A percentile compares a stretch with the other conserved stretches of the same genome.
Conservation (phyloP, 495 filamentous ascomycete species). For the Neurospora sp. region DNA sequence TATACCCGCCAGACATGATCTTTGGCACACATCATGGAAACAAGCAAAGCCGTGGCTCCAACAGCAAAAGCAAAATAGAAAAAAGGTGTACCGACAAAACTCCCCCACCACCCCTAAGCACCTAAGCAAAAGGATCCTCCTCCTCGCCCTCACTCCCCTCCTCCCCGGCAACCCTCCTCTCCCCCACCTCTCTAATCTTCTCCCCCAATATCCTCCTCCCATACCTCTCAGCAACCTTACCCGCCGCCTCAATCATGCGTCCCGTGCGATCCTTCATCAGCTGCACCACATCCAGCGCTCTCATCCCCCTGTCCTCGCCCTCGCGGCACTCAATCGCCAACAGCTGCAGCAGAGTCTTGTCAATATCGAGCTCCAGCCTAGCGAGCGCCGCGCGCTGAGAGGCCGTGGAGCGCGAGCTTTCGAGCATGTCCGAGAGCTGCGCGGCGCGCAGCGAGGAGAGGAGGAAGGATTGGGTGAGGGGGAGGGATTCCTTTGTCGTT, state of each 20-base stretch:
- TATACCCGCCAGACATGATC: no score
- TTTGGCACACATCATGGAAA: no score
- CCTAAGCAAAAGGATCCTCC: neutral
- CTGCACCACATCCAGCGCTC: conserved; percentile 71
- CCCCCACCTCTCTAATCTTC: conserved; percentile 74
- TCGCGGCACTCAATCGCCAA: conserved; percentile 83
- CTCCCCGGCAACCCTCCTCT: conserved; percentile 49
- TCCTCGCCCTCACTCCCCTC: conserved; percentile 22
- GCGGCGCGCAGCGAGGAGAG: conserved; percentile 59
- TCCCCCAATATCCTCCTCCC: conserved; percentile 65
- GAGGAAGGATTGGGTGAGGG: conserved; percentile 69
- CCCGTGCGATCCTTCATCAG: conserved; percentile 71
- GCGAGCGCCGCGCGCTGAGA: conserved; percentile 59
- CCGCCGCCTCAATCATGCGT: conserved; percentile 76
- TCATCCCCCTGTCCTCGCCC: conserved; percentile 87
- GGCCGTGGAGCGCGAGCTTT: conserved; percentile 42
- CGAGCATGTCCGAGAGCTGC: conserved; percentile 60
- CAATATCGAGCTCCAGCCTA: conserved; percentile 64
- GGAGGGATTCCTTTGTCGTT: conserved; percentile 25
- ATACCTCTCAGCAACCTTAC: conserved; percentile 74
- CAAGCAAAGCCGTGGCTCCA: neutral
- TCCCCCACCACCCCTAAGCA: neutral
- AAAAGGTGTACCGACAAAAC: neutral
- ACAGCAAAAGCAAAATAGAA: neutral
- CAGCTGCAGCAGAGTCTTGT: conserved; percentile 83